These are phyloP conservation scores for Trichoderma polysporum DNA, from an alignment of 2,329 filamentous ascomycete genomes.

Conservation along the genomic window DNA sequence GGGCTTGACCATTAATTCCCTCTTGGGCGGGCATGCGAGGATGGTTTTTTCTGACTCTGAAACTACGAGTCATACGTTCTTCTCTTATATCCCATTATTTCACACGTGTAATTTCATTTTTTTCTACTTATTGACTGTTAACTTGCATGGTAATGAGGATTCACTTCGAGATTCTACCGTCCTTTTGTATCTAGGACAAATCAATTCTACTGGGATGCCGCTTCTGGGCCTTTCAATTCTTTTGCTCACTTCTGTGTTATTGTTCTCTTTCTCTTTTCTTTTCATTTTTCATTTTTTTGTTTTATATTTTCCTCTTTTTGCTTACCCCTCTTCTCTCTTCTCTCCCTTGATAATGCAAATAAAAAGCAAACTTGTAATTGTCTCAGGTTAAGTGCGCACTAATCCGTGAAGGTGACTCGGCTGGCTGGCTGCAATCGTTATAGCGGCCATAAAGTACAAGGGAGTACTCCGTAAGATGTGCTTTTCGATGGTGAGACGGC, in stretches of 20 bases:
- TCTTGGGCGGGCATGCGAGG: conserved; percentile 10
- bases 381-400: background rate
- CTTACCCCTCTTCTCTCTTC: background rate
- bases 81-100: conserved; percentile 24
- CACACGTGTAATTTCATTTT: conserved; percentile 26
- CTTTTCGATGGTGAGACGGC: background rate
- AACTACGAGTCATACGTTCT: conserved; percentile 22
- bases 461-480: background rate
- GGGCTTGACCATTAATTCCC: conserved; percentile 5
- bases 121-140: conserved; percentile 21
- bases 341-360: background rate
- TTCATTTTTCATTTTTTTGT: background rate
- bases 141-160: conserved; percentile 21
- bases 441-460: background rate
- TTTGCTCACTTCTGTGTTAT: background rate
- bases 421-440: background rate
- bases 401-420: conserved; percentile 2
- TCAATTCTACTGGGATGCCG: conserved; percentile 10
- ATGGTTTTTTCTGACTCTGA: conserved; percentile 19
- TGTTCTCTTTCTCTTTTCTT: background rate
- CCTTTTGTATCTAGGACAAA: conserved; percentile 17
- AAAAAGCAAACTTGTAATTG: conserved; percentile 12
- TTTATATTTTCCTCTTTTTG: background rate
- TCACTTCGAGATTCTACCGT: conserved; percentile 15
- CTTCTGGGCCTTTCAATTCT: background rate